Conservation (phyloP, 352 stramenopile species). For the Phytophthora sojae region DNA sequence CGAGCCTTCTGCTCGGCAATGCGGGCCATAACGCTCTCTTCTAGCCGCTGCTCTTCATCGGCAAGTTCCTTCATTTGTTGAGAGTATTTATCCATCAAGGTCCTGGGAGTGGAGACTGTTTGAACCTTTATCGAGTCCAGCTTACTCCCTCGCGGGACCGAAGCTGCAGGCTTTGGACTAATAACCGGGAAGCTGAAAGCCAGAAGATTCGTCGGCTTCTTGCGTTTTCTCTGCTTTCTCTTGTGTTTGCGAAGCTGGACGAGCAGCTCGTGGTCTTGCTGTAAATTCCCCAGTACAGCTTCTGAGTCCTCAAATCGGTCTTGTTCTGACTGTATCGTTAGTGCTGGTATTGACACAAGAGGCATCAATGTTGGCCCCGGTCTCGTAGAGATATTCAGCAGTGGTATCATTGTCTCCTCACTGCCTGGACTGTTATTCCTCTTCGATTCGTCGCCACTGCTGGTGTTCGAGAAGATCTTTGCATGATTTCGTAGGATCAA, state of each 20-base stretch:
- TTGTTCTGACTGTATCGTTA: background rate
- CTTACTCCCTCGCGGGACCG: background rate
- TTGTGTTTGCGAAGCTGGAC: slow-evolving; percentile 5
- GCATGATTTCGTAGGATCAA: slow-evolving; percentile 23
- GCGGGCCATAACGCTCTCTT: slow-evolving; percentile 44
- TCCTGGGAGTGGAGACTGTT: background rate
- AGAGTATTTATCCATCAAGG: slow-evolving; percentile 20
- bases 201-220: slow-evolving; percentile 23
- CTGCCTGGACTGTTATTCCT: slow-evolving; percentile 18
- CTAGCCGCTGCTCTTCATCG: slow-evolving; percentile 34
- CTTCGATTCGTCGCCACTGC: background rate
- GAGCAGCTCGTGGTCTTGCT: slow-evolving; percentile 25
- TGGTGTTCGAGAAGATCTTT: slow-evolving; percentile 7
- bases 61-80: slow-evolving; percentile 20
- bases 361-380: background rate
- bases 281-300: slow-evolving; percentile 12
- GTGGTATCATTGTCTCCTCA: background rate
- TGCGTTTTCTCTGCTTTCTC: slow-evolving; percentile 21
- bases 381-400: background rate
- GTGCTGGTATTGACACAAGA: background rate
- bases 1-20: slow-evolving; percentile 67
- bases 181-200: slow-evolving; percentile 29
- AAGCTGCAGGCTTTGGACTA: background rate
- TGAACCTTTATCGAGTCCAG: background rate
- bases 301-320: slow-evolving; percentile 7